Evolutionary conservation across 257 asterid species (phyloP), one percentile per base, ranked within the genome.

Genomic region (Scutellaria barbata): DNA sequence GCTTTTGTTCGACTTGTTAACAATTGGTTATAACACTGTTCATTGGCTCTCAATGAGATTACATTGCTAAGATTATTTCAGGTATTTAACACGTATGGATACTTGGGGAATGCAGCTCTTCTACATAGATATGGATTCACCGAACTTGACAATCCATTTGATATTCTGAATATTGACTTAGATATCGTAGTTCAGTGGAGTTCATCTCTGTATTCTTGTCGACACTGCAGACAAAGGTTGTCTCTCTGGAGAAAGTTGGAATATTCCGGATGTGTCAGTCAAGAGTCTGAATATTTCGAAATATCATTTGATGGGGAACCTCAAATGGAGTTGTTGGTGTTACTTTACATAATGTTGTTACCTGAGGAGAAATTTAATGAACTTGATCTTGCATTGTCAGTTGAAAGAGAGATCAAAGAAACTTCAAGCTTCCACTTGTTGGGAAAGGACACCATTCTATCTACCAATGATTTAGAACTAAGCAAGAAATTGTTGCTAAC

Each of bases 51-150:
- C 22, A 47, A 64, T 66, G 58, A 35, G 39, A 57, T n/a, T 16
- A 9, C 17, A 40, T 16, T 60, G 9, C 51, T 68, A 18, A 51
- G 46, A 62, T 41, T 56, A 51, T 81, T 77, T 77, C 84, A 91
- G 97, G 95, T 92, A 47, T 92, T 90, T 72, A 92, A 92, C 78
- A 90, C 98, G 1, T 93, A 93, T 65, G 98, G 98, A 63, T 79
- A 58, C 37, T 58, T 84, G 71, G 96, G 98, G 45, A 93, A 87
- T 83, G 97, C 98, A 79, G 96, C 97, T n/a, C 86, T 90, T 81
- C 87, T 93, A 73, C 98, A 90, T 75, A 82, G 98, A 89, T 93
- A 87, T 62, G 97, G 96, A 66, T 93, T 93, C 72, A 84, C 96
- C 7, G 98, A 93, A 83, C 81, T 83, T 6, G 88, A 87, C 54